These are phyloP conservation scores for Paraphaeosphaeria minitans DNA, from an alignment of 2,329 filamentous ascomycete genomes.

Conservation along the genomic window DNA sequence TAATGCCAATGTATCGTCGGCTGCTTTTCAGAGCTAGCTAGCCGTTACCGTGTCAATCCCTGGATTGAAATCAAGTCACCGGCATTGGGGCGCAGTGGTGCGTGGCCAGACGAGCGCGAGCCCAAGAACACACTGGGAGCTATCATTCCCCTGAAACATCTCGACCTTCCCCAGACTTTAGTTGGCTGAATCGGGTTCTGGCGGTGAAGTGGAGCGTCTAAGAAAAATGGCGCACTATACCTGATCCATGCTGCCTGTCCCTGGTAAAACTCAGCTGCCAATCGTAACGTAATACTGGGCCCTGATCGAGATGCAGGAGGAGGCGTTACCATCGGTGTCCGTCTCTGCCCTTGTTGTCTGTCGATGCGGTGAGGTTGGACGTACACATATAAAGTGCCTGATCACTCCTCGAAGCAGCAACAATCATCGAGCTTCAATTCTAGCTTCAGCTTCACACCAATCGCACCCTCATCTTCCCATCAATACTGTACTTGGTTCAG, in stretches of 20 bases:
- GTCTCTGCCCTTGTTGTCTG: conserved; percentile 35
- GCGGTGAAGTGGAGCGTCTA: conserved; percentile 37
- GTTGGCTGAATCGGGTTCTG: conserved; percentile 29
- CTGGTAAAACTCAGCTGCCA: conserved; percentile 34
- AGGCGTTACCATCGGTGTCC: conserved; percentile 27
- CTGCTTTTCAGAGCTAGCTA: not conserved
- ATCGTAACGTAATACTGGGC: conserved; percentile 32
- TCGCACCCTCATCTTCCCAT: conserved; percentile 17
- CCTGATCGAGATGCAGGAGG: conserved; percentile 39
- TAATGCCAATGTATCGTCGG: conserved; percentile 4
- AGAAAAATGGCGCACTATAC: conserved; percentile 42
- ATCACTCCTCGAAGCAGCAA: conserved; percentile 31
- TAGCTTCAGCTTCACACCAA: conserved; percentile 27
- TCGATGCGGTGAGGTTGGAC: conserved; percentile 37
- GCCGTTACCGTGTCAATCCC: conserved; percentile 7
- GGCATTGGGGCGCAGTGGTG: conserved; percentile 16
- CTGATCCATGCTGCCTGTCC: conserved; percentile 27
- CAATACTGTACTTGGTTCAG: conserved; percentile 24
- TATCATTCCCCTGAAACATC: conserved; percentile 33
- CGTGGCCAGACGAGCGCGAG: conserved; percentile 20
- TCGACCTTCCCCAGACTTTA: conserved; percentile 38
- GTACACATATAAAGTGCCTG: conserved; percentile 38
- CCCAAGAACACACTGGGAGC: conserved; percentile 26
- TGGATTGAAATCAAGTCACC: conserved; percentile 9
- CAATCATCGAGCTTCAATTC: conserved; percentile 29